Evolutionary conservation across 1,139 yeast genomes (phyloP).

Genomic region (Debaryomyces psychrophilus): DNA sequence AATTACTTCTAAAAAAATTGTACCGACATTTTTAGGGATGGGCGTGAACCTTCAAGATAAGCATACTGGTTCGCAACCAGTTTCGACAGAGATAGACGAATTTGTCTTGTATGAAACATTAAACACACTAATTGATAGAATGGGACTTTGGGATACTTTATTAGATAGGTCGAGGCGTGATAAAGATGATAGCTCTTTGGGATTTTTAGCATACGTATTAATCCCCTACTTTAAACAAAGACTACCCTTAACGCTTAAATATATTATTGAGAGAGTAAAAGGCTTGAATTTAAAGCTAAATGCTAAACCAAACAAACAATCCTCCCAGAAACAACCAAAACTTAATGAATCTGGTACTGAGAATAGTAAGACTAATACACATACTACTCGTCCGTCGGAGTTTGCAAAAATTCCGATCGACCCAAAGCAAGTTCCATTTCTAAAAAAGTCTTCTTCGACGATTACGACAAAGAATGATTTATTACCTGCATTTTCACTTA

Average conservation of each 20-base stretch:
- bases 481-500: slow-evolving; percentile 37
- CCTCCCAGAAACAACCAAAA: neutral
- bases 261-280: slow-evolving; percentile 52
- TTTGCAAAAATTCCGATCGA: slow-evolving; percentile 24
- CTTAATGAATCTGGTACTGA: neutral
- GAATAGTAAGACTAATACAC: neutral
- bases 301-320: slow-evolving; percentile 5
- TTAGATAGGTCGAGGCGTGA: slow-evolving; percentile 33
- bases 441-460: slow-evolving; percentile 12
- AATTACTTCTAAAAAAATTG: slow-evolving; percentile 28
- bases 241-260: slow-evolving; percentile 50
- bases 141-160: slow-evolving; percentile 59
- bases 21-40: slow-evolving; percentile 49
- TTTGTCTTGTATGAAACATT: slow-evolving; percentile 28
- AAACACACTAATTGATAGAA: slow-evolving; percentile 53
- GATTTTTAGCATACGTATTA: slow-evolving; percentile 55
- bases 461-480: neutral
- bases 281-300: slow-evolving; percentile 45
- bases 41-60: slow-evolving; percentile 28
- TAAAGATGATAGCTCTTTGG: slow-evolving; percentile 41
- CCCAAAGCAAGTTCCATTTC: slow-evolving; percentile 21
- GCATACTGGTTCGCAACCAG: neutral
- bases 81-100: slow-evolving; percentile 15
- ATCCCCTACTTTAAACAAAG: slow-evolving; percentile 57
- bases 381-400: slow-evolving; percentile 15